These are phyloP conservation scores for Arthrobotrys conoides DNA, from an alignment of 2,329 filamentous ascomycete species.

Conservation along the genomic window DNA sequence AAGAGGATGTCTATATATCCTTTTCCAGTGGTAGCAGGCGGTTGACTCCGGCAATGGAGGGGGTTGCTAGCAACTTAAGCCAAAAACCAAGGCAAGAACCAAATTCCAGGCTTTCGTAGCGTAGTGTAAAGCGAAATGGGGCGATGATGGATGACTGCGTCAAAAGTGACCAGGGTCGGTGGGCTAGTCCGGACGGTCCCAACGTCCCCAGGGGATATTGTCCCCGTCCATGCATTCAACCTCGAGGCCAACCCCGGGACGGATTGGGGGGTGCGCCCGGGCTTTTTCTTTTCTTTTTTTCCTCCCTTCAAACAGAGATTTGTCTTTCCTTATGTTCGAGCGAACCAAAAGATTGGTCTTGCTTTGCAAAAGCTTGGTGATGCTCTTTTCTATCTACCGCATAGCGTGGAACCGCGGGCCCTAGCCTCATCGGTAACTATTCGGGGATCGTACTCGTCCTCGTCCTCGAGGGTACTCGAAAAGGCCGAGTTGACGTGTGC, in stretches of 20 bases:
- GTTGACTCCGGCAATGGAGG: slow-evolving; percentile 57
- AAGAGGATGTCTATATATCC: slow-evolving; percentile 60
- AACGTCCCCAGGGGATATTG: slow-evolving; percentile 39
- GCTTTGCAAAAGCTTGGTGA: slow-evolving; percentile 36
- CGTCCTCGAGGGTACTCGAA: slow-evolving; percentile 25
- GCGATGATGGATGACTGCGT: slow-evolving; percentile 61
- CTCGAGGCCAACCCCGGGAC: not conserved
- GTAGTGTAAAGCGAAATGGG: slow-evolving; percentile 49
- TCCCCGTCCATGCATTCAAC: slow-evolving; percentile 27
- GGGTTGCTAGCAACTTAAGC: slow-evolving; percentile 45
- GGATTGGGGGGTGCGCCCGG: not conserved
- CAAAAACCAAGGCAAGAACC: slow-evolving; percentile 59
- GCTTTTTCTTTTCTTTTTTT: slow-evolving; percentile 11
- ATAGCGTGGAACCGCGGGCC: slow-evolving; percentile 53
- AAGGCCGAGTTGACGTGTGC: slow-evolving; percentile 32
- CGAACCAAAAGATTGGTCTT: slow-evolving; percentile 31
- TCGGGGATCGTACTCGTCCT: too few relatives aligned
- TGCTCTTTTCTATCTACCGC: slow-evolving; percentile 44
- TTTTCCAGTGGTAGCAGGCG: slow-evolving; percentile 46
- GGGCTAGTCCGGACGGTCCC: slow-evolving; percentile 42
- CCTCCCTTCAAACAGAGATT: too few relatives aligned
- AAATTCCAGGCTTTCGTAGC: slow-evolving; percentile 59
- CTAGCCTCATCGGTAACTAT: slow-evolving; percentile 28
- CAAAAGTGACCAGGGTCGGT: slow-evolving; percentile 50
- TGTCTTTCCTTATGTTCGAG: too few relatives aligned